Evolutionary conservation across 192 early-diverging fungal species (phyloP), one percentile per base, ranked within the genome.

Genomic region (Coemansia sp.): DNA sequence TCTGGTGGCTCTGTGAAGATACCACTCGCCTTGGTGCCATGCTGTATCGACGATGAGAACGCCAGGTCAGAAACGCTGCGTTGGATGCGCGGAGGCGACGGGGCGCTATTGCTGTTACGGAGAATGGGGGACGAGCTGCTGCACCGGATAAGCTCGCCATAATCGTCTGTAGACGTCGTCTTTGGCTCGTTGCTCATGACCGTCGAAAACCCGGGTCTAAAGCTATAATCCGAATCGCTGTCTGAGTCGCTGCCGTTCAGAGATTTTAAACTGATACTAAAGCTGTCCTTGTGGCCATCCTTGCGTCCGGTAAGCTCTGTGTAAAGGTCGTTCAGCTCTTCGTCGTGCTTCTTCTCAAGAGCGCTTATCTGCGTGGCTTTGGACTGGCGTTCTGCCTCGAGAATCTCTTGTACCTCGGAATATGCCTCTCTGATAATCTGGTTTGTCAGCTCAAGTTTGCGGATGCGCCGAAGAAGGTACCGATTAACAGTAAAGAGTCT

Each of bases 391-490:
- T 81, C 79, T 48, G 67, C 57, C n/a, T 69, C 67, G 10, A 81
- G 67, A 13, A 73, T 76, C 51, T 81, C 70, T n/a, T 71, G 66
- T 34, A 81, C 79, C 57, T 76, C 79, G 16, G 59, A 33, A 34
- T 81, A 81, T 26, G 79, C 79, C 69, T 81, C 79, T 29, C 61
- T 64, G 39, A 76, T 55, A 39, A 81, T 73, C 62, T 76, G 79
- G 59, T 81, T 81, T n/a, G 70, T 73, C 48, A 81, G 64, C 74
- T 81, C 79, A 8, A 81, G 79, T 51, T 81, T 81, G 57, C 79
- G 79, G 31, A 81, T 70, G 23, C 79, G 70, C 34, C 79, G 74
- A 64, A 73, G 51, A 37, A 81, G 48, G 28, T 76, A 67, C 37
- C 68, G 59, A 58, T 76, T 81, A 28, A 61, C 59, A 13, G 58